Evolutionary conservation across 371 early-diverging fungal genomes (phyloP), one percentile per base, ranked within the genome.

Genomic region (Mycotypha africana): DNA sequence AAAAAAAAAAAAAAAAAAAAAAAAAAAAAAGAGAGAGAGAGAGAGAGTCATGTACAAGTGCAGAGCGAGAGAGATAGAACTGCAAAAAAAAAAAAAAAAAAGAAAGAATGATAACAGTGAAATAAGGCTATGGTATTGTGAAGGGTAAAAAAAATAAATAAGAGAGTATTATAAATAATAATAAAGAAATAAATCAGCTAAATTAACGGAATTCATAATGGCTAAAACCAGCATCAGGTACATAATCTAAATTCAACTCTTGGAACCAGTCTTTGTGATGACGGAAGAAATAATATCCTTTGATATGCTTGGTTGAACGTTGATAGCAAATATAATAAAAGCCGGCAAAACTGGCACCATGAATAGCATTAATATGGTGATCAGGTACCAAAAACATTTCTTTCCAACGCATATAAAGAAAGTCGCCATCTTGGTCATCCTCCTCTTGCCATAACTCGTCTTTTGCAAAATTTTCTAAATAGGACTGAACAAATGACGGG

Each of bases 331-430:
- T 90, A 53, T 94, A 96, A 65, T 96, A 96, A 61, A 95, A 96
- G 14, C 97, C 97, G 16, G 88, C 93, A 77, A 90, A 96, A 56
- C 86, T 85, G 2, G 97, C 97, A 4, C 97, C 97, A 42, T 79
- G 64, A 47, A 97, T 88, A 19, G 77, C 72, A 53, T 76, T 80
- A 31, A 95, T 83, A 43, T 73, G 76, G 67, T 95, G 94, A 73
- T 97, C 92, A 34, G 97, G 96, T 1, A 95, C 92, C 37, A 97
- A 63, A 60, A 95, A 97, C 48, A 84, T 88, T 55, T 97, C 97
- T 78, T 93, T 96, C 95, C 95, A 95, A 20, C 97, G 79, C 97
- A 96, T 96, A 60, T 90, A 96, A 21, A 96, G 65, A 45, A 78
- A 78, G 46, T 92, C 88, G 36, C 68, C 68, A 53, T 79, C 74